Evolutionary conservation across 148 eudicot species (phyloP).

Genomic region (Rhododendron williamsianum): DNA sequence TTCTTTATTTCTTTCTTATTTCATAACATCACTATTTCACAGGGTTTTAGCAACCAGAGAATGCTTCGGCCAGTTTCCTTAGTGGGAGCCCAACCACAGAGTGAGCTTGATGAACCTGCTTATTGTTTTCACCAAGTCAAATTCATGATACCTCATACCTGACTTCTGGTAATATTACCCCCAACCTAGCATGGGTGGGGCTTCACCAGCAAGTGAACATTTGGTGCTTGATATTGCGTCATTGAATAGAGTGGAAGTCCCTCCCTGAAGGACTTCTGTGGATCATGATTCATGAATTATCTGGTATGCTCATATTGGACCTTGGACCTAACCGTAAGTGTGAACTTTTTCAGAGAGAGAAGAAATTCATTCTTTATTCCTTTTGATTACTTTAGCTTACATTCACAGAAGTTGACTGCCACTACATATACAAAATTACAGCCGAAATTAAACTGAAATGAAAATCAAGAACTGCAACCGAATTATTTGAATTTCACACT

Average conservation of each 20-base stretch:
- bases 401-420: too few relatives aligned
- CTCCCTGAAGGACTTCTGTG: neutral
- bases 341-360: too few relatives aligned
- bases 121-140: neutral
- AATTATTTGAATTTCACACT: too few relatives aligned
- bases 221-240: neutral
- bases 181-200: neutral
- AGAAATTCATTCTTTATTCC: too few relatives aligned
- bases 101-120: neutral
- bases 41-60: constrained; percentile 52
- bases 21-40: neutral
- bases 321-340: neutral
- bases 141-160: neutral
- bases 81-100: constrained; percentile 10
- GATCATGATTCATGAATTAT: too few relatives aligned
- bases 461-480: too few relatives aligned
- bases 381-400: too few relatives aligned
- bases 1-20: neutral
- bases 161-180: too few relatives aligned
- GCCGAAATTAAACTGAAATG: too few relatives aligned
- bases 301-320: neutral
- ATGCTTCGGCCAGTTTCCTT: constrained; percentile 26
- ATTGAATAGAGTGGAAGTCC: neutral
- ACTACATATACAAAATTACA: too few relatives aligned
- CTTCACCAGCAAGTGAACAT: neutral